Evolutionary conservation across 1,284 basidiomycete genomes (phyloP).

Genomic region (Cyathus olla): DNA sequence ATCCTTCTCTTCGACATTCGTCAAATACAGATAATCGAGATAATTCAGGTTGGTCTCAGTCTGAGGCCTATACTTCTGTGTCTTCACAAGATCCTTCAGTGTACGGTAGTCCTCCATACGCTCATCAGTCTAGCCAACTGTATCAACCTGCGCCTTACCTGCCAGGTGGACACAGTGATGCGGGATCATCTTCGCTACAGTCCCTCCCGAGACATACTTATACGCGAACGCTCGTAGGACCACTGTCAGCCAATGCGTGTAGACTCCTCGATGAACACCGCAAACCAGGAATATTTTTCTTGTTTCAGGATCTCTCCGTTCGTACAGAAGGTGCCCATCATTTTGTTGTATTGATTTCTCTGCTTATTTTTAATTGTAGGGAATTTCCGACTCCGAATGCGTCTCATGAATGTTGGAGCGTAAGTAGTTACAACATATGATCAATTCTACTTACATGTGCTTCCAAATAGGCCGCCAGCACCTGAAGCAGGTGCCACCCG

Average conservation of each 20-base stretch:
- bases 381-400: conserved; percentile 81
- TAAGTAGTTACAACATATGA: conserved; percentile 52
- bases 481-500: conserved; percentile 75
- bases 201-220: conserved; percentile 75
- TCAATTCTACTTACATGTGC: neutral
- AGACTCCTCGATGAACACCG: conserved; percentile 86
- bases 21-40: conserved; percentile 40
- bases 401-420: conserved; percentile 89
- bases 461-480: conserved; percentile 68
- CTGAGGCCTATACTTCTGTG: conserved; percentile 26
- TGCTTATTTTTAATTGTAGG: conserved; percentile 47
- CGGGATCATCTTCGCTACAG: conserved; percentile 28
- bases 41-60: conserved; percentile 35
- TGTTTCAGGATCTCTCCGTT: conserved; percentile 57
- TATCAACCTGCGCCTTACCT: conserved; percentile 26
- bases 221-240: conserved; percentile 89
- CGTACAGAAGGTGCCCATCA: conserved; percentile 38
- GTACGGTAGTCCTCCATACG: conserved; percentile 29
- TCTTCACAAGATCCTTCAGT: conserved; percentile 24
- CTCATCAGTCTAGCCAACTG: conserved; percentile 25
- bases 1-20: conserved; percentile 41
- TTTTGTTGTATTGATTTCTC: no score
- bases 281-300: conserved; percentile 74
- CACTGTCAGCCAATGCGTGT: conserved; percentile 86
- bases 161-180: conserved; percentile 16